Percentiles rank a stretch among this genome's conserved stretches.
Conservation (phyloP, 1,139 yeast genomes). For the Suhomyces taliae region DNA sequence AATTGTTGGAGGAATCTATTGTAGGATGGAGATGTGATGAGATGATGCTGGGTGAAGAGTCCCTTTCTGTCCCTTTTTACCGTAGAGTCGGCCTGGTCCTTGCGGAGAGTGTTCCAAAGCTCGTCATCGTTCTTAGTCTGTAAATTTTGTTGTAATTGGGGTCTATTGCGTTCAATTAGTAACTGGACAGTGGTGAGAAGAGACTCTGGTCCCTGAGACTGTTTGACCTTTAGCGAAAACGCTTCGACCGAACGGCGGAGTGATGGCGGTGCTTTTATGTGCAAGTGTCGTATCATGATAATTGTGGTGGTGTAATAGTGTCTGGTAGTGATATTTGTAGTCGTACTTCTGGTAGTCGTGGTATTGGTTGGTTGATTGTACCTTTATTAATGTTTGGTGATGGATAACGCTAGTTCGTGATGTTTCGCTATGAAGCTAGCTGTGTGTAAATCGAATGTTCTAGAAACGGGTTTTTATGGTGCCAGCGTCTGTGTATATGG, state of each 20-base stretch:
- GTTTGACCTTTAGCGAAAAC: neutral
- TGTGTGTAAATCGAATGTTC: no score
- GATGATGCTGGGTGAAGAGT: no score
- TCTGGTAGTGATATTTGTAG: no score
- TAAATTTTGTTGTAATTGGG: neutral
- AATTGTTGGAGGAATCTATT: conserved; percentile 32
- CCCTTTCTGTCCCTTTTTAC: neutral
- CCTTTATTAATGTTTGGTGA: no score
- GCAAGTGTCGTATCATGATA: no score
- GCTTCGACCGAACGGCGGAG: neutral
- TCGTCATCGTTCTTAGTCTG: neutral
- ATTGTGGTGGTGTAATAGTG: no score
- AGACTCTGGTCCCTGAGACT: neutral
- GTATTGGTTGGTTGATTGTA: no score
- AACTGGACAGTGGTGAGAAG: neutral
- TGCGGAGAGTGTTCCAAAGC: neutral
- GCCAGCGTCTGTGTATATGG: no score
- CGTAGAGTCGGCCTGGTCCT: neutral
- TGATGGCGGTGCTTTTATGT: neutral
- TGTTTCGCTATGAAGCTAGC: no score
- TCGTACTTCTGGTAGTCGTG: no score
- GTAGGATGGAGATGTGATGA: neutral
- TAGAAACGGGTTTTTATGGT: no score
- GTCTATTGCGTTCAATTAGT: neutral
- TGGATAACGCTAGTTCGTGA: no score